Evolutionary conservation across 2,329 filamentous ascomycete species (phyloP), one percentile per base, ranked within the genome.

Genomic region (Neospermospora avenae): DNA sequence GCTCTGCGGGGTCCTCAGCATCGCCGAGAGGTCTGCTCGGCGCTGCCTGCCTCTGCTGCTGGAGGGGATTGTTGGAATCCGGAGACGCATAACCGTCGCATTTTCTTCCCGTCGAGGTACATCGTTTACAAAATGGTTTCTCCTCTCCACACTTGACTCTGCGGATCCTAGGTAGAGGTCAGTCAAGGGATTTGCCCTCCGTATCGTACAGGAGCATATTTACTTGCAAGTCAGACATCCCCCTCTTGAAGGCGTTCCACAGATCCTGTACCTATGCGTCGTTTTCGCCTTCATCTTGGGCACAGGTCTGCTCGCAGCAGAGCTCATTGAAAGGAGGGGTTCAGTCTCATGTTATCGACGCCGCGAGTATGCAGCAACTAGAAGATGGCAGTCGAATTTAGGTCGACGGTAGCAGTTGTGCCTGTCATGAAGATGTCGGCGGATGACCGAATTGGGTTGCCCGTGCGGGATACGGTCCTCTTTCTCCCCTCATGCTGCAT

Each of bases 71-170:
- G 18, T 52, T 53, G 44, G 52, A 37, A 35, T 62, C 42, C 35
- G 60, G 56, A 14, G 63, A 59, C 22, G 61, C 65, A 62, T 71
- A 71, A 28, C 69, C 69, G 64, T 71, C 69, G 53, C 69, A 71
- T 25, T 66, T 69, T 13, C 69, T 61, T 16, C 69, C 69, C 6
- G 69, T 71, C 0, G 64, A 67, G 11, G 67, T 69, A 57, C 69
- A 71, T 62, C 65, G 64, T 55, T 65, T 68, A 51, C 70, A 71
- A 55, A 67, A 68, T 13, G 70, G 70, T 46, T 69, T 69, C 20
- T 67, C 65, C 58, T 72, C 70, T 39, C 68, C 70, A 53, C 70
- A 72, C 48, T 72, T 72, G 16, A 72, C 68, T 59, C 69, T 62
- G 39, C 70, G 63, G 20, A 70, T 68, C 51, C 70, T 71, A 52